A percentile compares a stretch with the other conserved stretches of the same genome.
phyloP scores from a whole-genome alignment of 805 yeast species.

The Diddensiella transvaalensis region DNA sequence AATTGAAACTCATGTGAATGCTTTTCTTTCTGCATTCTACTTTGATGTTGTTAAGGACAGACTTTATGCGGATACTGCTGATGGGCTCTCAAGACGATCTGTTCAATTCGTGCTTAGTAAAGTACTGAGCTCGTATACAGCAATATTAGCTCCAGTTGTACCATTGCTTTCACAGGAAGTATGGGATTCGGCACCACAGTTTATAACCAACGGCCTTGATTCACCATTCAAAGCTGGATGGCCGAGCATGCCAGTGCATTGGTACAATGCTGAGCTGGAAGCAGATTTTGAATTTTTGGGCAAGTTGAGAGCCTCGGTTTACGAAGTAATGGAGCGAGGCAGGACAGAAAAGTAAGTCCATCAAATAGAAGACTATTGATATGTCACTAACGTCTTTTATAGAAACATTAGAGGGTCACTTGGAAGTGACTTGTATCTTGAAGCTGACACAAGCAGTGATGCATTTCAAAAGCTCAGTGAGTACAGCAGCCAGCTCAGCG shows the following conservation, averaged over 20 bases:
- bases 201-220: slow-evolving; percentile 25
- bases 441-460: slow-evolving; percentile 19
- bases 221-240: slow-evolving; percentile 51
- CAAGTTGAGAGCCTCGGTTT: slow-evolving; percentile 46
- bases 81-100: slow-evolving; percentile 50
- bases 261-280: slow-evolving; percentile 37
- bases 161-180: slow-evolving; percentile 87
- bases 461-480: slow-evolving; percentile 21
- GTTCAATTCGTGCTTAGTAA: slow-evolving; percentile 61
- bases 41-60: slow-evolving; percentile 85
- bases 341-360: slow-evolving; percentile 44
- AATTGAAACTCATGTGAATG: slow-evolving; percentile 67
- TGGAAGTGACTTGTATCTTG: slow-evolving; percentile 49
- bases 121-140: slow-evolving; percentile 57
- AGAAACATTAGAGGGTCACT: slow-evolving; percentile 43
- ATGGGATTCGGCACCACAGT: slow-evolving; percentile 57
- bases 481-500: slow-evolving; percentile 46
- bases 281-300: slow-evolving; percentile 46
- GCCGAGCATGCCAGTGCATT: slow-evolving; percentile 37
- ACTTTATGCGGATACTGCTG: slow-evolving; percentile 62
- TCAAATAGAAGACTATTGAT: background rate
- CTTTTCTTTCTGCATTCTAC: slow-evolving; percentile 74
- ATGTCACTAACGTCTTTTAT: background rate
- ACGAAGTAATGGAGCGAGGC: slow-evolving; percentile 53
- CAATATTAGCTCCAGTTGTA: slow-evolving; percentile 71